These are phyloP conservation scores for Cucurbita pepo DNA, from an alignment of 306 rosid genomes.

Conservation along the genomic window DNA sequence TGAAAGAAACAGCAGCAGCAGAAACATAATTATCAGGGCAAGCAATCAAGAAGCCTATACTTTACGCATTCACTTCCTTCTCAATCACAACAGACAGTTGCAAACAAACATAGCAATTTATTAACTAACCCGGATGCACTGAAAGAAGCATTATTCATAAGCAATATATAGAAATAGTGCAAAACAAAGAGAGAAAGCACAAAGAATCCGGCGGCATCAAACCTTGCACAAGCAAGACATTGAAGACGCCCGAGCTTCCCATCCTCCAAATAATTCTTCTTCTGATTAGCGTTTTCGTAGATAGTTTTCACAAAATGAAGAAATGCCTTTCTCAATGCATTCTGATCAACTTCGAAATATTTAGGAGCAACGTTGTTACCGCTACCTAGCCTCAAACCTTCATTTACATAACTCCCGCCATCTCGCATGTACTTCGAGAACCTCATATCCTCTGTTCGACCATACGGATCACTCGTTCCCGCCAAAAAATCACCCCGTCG, in stretches of 20 bases:
- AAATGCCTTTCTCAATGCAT: conserved; percentile 53
- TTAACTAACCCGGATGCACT: not conserved
- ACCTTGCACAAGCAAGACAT: conserved; percentile 88
- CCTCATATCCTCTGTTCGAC: conserved; percentile 30
- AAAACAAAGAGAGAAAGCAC: not conserved
- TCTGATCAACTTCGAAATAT: conserved; percentile 53
- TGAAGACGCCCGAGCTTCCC: conserved; percentile 65
- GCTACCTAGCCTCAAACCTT: conserved; percentile 19
- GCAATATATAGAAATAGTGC: not conserved
- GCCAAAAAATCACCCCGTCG: conserved; percentile 19
- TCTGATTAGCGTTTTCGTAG: conserved; percentile 43
- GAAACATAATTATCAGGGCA: not conserved
- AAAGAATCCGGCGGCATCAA: conserved; percentile 17
- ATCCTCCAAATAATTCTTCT: conserved; percentile 59
- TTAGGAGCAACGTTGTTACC: conserved; percentile 14
- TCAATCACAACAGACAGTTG: not conserved
- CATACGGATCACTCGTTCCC: conserved; percentile 34
- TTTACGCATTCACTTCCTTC: not conserved
- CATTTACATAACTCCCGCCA: conserved; percentile 23
- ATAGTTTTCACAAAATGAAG: conserved; percentile 43
- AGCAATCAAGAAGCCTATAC: not conserved
- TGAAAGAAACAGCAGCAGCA: not conserved
- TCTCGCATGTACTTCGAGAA: conserved; percentile 42
- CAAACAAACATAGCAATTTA: not conserved
- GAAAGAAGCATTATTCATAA: not conserved